These are phyloP conservation scores for Calocera viscosa DNA, from an alignment of 768 basidiomycete genomes.

Conservation along the genomic window DNA sequence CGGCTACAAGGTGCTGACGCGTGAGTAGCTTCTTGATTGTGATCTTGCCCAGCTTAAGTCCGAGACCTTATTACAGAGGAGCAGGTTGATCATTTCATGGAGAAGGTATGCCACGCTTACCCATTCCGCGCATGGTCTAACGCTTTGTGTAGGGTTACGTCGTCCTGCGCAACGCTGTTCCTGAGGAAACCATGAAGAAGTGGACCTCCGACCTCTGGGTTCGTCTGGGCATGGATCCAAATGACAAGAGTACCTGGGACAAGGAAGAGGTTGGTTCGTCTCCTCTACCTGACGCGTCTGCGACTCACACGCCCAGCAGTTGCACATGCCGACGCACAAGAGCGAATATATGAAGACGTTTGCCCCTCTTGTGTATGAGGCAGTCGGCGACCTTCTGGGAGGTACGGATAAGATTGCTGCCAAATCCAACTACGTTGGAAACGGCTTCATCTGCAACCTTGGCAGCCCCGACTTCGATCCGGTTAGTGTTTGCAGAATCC, in stretches of 20 bases:
- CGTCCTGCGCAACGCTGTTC: background rate
- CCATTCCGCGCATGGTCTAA: background rate
- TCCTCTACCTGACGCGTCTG: background rate
- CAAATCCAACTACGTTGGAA: slow-evolving; percentile 2
- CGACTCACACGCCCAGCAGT: background rate
- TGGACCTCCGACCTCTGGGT: background rate
- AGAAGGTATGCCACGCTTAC: background rate
- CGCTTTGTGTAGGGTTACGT: background rate
- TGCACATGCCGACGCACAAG: background rate
- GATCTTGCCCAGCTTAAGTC: background rate
- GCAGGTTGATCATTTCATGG: background rate
- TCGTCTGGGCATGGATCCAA: background rate
- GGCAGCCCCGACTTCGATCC: slow-evolving; percentile 5
- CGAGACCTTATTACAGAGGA: background rate
- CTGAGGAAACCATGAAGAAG: background rate
- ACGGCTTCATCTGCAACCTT: slow-evolving; percentile 1
- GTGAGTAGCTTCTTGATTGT: background rate
- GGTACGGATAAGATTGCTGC: slow-evolving; percentile 1
- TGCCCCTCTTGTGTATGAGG: background rate
- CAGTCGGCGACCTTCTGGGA: background rate
- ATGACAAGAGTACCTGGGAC: slow-evolving; percentile 1
- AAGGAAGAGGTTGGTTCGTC: background rate
- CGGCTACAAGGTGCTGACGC: slow-evolving; percentile 1
- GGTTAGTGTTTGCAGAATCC: background rate
- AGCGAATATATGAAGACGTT: background rate